Evolutionary conservation across 2,329 filamentous ascomycete species (phyloP), one percentile per base, ranked within the genome.

Genomic region (Didymella segeticola): DNA sequence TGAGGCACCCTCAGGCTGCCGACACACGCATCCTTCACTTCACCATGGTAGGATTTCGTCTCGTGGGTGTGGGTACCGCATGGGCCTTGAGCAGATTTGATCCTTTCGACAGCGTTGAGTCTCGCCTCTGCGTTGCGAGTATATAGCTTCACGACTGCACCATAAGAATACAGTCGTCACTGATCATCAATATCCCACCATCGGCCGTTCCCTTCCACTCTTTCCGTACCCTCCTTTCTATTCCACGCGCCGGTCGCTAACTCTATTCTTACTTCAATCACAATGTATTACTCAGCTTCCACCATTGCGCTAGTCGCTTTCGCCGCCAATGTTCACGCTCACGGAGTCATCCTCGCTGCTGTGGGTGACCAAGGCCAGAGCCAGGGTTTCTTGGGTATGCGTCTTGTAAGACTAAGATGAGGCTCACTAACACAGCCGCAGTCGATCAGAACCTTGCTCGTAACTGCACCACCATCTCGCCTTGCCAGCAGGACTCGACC

Each of bases 401-500:
- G 7, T 26, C 10, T 23, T 22, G 11, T 6, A 1, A 20, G 33
- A 20, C 11, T 12, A 10, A 31, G 5, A 23, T n/a, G 14, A 12
- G 27, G 15, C 5, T 17, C 41, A 26, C 49, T 62, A 20, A 63
- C 33, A 17, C 10, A 34, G 33, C n/a, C n/a, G 27, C 43, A 69
- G 71, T 71, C 15, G 71, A 74, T 46, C 62, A 64, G 48, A 58
- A 56, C 6, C 57, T 74, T 39, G 70, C 72, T n/a, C 66, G 72
- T 26, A 73, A 75, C 43, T 75, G 71, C 57, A 74, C 70, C 1
- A 69, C 64, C 26, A 75, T 75, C 58, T 70, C 62, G 38, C 72
- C 72, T 30, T 74, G 72, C 60, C 72, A 75, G 53, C 72, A 73
- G 38, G 72, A 75, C 53, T 65, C 69, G 1, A 69, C 68, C 48